Percentiles rank a stretch among this genome's conserved stretches.
phyloP scores from a whole-genome alignment of 129 eudicot genomes.

The Flaveria bidentis region DNA sequence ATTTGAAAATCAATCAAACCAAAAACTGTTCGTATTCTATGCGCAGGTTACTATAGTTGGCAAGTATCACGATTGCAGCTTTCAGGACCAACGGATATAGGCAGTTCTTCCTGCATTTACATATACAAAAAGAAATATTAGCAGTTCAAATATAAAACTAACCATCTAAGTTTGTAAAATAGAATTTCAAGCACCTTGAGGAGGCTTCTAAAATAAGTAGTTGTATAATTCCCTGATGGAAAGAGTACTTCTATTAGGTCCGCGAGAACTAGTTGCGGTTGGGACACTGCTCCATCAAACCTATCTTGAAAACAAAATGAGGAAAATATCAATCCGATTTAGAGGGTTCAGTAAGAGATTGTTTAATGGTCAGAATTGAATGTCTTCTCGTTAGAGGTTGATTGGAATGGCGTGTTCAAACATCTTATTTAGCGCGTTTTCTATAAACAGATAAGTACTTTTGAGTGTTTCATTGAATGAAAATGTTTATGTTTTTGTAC shows the following conservation, averaged over 20 bases:
- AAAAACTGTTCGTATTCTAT: constrained; percentile 19
- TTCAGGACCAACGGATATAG: constrained; percentile 50
- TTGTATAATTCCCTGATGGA: constrained; percentile 79
- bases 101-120: constrained; percentile 65
- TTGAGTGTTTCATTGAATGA: neutral
- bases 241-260: constrained; percentile 75
- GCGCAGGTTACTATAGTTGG: constrained; percentile 60
- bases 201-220: constrained; percentile 83
- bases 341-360: neutral
- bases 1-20: neutral
- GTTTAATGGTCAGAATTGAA: neutral
- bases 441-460: neutral
- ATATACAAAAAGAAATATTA: neutral
- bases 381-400: neutral
- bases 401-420: neutral
- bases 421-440: neutral
- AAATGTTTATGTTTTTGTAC: neutral
- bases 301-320: constrained; percentile 51
- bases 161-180: neutral
- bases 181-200: constrained; percentile 52
- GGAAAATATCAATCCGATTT: neutral
- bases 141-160: neutral
- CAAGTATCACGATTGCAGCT: constrained; percentile 61
- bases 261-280: constrained; percentile 91
- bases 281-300: constrained; percentile 93